Percentiles rank a stretch among this genome's conserved stretches.
Evolutionary conservation across 1,139 yeast species (phyloP).

Genomic region (Yamadazyma mexicana): DNA sequence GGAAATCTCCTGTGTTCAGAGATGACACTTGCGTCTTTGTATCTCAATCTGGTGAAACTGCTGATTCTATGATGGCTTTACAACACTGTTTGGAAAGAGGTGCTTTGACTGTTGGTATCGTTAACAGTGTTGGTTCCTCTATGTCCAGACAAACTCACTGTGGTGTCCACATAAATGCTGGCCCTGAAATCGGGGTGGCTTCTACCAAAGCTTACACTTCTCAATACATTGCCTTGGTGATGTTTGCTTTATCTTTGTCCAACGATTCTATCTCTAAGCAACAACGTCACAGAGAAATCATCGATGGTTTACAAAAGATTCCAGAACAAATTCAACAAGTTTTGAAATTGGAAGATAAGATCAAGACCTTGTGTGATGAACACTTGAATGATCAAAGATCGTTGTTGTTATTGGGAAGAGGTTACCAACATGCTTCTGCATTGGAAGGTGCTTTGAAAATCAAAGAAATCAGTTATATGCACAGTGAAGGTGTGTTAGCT

Average conservation of each 20-base stretch:
- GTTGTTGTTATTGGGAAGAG: constrained; percentile 90
- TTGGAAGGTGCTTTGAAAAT: constrained; percentile 98
- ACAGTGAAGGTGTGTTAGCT: constrained; percentile 98
- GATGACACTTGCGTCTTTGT: constrained; percentile 98
- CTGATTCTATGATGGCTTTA: constrained; percentile 95
- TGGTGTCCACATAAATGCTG: constrained; percentile 99
- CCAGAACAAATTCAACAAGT: constrained; percentile 85
- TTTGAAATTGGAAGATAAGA: constrained; percentile 67
- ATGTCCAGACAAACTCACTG: constrained; percentile 96
- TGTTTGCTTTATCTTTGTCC: constrained; percentile 92
- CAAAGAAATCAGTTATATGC: constrained; percentile 98
- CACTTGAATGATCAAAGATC: constrained; percentile 81
- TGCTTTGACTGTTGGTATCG: constrained; percentile 96
- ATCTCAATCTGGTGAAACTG: constrained; percentile 98
- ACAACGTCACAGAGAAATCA: constrained; percentile 80
- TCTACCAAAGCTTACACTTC: constrained; percentile 99
- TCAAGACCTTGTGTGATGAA: constrained; percentile 72
- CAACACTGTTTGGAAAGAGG: constrained; percentile 97
- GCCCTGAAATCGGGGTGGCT: constrained; percentile 99
- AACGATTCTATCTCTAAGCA: constrained; percentile 83
- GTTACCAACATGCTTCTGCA: constrained; percentile 96
- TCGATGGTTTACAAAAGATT: constrained; percentile 79
- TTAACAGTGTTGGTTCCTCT: constrained; percentile 89
- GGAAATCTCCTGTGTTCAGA: constrained; percentile 94
- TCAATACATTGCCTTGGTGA: constrained; percentile 93